Evolutionary conservation across 1,284 basidiomycete species (phyloP), one percentile per base, ranked within the genome.

Genomic region (Irpex lacteus): DNA sequence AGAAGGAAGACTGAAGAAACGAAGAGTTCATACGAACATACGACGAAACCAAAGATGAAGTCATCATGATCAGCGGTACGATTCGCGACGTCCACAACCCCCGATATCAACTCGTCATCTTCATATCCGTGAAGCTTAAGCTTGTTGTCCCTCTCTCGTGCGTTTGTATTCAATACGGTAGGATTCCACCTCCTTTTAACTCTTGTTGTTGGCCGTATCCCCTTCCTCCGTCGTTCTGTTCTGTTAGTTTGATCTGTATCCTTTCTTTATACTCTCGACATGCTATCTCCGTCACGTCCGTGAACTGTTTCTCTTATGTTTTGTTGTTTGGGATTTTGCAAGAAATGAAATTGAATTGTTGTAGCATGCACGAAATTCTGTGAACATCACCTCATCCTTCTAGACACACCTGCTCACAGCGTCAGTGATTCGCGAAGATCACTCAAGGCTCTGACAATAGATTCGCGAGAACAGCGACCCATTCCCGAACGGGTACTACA

Each of bases 1-100:
- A 73, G 70, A 72, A 73, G 62, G 72, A 74, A 65, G 70, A 72
- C n/a, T 60, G 40, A 52, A 36, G 54, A 36, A 21, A 56, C 26
- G 32, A 15, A 32, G 26, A 26, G 26, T 26, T 3, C 26, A 26
- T 26, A 26, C 26, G 26, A 26, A 26, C 50, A 26, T 26, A 53
- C 18, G 21, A 53, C 54, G 54, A 56, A 56, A 32, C 34, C 26
- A 9, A 56, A 56, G 54, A 56, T 56, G 54, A 56, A 36, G 15
- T 36, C 54, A 56, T 21, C 21, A 56, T 56, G 21, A 56, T 19
- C 32, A 26, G 26, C 26, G 26, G 54, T 56, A 56, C 34, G 54
- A 56, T 56, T 56, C 32, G 54, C 54, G 32, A 56, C 54, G 54
- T 26, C 26, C 26, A 26, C 26, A 56, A 56, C 15, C n/a, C 54